Percentiles rank a stretch among this genome's conserved stretches.
Evolutionary conservation across 2,329 filamentous ascomycete species (phyloP).

Genomic region (Botrytis elliptica): DNA sequence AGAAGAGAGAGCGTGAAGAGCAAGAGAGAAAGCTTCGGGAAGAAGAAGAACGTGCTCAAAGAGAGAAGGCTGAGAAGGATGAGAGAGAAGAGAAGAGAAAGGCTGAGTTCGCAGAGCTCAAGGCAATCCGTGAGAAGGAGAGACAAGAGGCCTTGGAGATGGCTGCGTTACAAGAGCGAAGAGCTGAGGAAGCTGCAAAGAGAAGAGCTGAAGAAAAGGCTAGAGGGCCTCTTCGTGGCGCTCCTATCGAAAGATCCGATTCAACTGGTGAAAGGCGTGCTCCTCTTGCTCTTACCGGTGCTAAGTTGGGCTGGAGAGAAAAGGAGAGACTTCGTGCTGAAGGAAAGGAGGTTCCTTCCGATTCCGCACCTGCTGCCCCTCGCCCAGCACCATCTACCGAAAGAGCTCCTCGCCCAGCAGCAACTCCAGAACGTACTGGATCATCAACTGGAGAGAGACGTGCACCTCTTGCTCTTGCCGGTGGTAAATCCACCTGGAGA

Average conservation of each 20-base stretch:
- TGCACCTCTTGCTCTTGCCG: slow-evolving; percentile 55
- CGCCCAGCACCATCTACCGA: neutral
- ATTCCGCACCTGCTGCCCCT: neutral
- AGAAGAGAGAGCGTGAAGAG: slow-evolving; percentile 83
- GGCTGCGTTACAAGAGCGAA: slow-evolving; percentile 69
- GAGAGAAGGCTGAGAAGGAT: slow-evolving; percentile 83
- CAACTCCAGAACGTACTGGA: slow-evolving; percentile 38
- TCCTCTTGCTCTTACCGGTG: slow-evolving; percentile 57
- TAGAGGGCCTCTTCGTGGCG: slow-evolving; percentile 43
- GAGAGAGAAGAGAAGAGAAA: slow-evolving; percentile 77
- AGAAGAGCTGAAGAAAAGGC: slow-evolving; percentile 61
- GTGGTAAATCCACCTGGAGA: slow-evolving; percentile 58
- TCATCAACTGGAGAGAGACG: slow-evolving; percentile 62
- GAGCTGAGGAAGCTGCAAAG: slow-evolving; percentile 85
- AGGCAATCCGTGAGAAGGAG: slow-evolving; percentile 65
- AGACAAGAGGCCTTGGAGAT: slow-evolving; percentile 66
- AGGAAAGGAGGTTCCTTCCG: slow-evolving; percentile 30
- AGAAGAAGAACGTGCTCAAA: slow-evolving; percentile 77
- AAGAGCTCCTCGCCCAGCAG: neutral
- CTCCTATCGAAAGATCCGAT: slow-evolving; percentile 43
- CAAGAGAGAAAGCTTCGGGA: slow-evolving; percentile 75
- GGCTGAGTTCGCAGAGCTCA: slow-evolving; percentile 64
- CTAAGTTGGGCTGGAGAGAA: slow-evolving; percentile 67
- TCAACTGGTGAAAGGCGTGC: slow-evolving; percentile 1
- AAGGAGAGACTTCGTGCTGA: slow-evolving; percentile 55